Conservation (phyloP, 2,329 filamentous ascomycete species). For the Colletotrichum simmondsii region DNA sequence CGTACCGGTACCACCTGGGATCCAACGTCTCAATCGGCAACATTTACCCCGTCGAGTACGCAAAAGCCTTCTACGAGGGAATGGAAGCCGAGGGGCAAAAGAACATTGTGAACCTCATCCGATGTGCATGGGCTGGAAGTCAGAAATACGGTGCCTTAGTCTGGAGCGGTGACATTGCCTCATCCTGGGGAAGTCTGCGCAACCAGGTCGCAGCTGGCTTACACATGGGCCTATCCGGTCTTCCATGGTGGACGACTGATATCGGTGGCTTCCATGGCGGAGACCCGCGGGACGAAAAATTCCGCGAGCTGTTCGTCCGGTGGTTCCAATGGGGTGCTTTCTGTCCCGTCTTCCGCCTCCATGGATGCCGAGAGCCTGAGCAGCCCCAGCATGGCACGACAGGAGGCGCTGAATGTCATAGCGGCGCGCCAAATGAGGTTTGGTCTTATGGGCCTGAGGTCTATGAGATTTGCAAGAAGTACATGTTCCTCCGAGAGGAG, state of each 20-base stretch:
- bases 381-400: constrained; percentile 40
- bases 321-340: constrained; percentile 79
- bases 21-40: constrained; percentile 61
- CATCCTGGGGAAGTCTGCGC: constrained; percentile 68
- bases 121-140: constrained; percentile 63
- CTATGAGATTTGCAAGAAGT: constrained; percentile 69
- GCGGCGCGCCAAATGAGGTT: constrained; percentile 70
- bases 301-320: constrained; percentile 71
- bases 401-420: constrained; percentile 46
- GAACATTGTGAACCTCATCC: constrained; percentile 66
- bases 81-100: constrained; percentile 61
- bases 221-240: constrained; percentile 72
- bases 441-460: constrained; percentile 73
- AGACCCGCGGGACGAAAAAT: constrained; percentile 62
- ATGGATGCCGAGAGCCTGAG: constrained; percentile 72
- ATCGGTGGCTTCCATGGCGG: constrained; percentile 78
- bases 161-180: constrained; percentile 76
- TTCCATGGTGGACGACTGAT: constrained; percentile 78
- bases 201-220: constrained; percentile 72
- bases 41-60: constrained; percentile 68
- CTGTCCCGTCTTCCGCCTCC: constrained; percentile 74
- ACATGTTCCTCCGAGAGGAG: constrained; percentile 67
- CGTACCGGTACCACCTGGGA: constrained; percentile 67
- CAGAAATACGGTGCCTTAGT: constrained; percentile 74
- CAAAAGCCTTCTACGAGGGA: constrained; percentile 70